phyloP scores from a whole-genome alignment of 177 flowering plant genomes.

The Vitis hybrid region DNA sequence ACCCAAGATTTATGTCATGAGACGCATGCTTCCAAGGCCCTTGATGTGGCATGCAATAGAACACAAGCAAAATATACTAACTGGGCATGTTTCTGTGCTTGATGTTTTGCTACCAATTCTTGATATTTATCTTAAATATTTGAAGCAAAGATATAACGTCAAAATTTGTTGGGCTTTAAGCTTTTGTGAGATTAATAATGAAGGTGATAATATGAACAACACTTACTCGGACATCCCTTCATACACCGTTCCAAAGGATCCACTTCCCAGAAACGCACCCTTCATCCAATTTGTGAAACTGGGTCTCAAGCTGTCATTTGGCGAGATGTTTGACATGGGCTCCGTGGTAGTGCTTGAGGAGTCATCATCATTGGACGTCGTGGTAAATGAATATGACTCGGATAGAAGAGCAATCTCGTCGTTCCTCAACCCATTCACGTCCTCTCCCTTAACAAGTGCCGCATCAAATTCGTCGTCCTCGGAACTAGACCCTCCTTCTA shows the following conservation, averaged over 20 bases:
- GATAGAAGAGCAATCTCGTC: constrained; percentile 33
- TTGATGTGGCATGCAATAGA: no score
- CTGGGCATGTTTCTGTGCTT: no score
- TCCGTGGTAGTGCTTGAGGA: constrained; percentile 72
- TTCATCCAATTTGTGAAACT: constrained; percentile 56
- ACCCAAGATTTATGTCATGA: no score
- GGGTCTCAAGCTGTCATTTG: constrained; percentile 54
- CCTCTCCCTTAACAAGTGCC: constrained; percentile 18
- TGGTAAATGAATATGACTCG: constrained; percentile 58
- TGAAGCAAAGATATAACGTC: not conserved
- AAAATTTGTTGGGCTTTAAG: not conserved
- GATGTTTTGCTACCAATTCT: no score
- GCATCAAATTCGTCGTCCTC: constrained; percentile 1
- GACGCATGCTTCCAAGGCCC: no score
- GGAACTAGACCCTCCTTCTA: constrained; percentile 10
- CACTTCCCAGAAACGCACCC: constrained; percentile 78
- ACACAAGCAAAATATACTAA: no score
- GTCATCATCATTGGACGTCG: constrained; percentile 72
- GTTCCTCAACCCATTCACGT: constrained; percentile 18
- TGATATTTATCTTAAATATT: not conserved
- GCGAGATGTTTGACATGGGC: constrained; percentile 55
- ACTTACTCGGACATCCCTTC: constrained; percentile 93
- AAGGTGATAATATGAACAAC: not conserved
- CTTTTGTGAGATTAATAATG: no score
- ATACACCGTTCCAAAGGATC: constrained; percentile 88